Evolutionary conservation across 805 yeast species (phyloP), one percentile per base, ranked within the genome.

Genomic region (Myxozyma melibiosi): DNA sequence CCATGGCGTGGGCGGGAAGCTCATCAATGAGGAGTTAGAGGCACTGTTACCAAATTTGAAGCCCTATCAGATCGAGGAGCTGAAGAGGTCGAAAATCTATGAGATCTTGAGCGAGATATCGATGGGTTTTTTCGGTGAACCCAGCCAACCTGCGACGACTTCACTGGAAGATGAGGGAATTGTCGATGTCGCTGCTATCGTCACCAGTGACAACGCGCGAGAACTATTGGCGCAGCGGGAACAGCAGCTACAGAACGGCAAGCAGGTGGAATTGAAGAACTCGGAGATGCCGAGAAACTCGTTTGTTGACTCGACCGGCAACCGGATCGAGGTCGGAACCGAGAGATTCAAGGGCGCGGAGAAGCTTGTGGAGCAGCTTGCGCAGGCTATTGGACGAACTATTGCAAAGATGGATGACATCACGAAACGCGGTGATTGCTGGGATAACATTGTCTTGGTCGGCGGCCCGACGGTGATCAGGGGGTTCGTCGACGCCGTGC

Each of bases 171-270:
- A 83, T 37, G 92, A 86, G 30, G 95, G 90, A 51, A 82, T 84
- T 2, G 78, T 90, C 37, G 96, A 92, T 70, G 90, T 92, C 47
- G 96, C 97, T 1, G 89, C 90, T 39, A 83, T 91, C 64, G 94
- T 91, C 11, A 82, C 94, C 1, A 84, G 88, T 60, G 90, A 84
- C 13, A 81, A 85, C 61, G 82, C 90, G 1, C 77, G 87, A 50
- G 90, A 87, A 70, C 78, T 86, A 38, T 70, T 88, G 53, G 88
- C 82, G 63, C 62, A 69, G 56, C 65, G 70, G 58, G 73, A 69
- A 63, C 74, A 66, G 65, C 66, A 61, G 46, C 66, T 55, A 51
- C 65, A 62, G 40, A 71, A 68, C 16, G 73, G 71, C 34, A 73
- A 70, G 30, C 74, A 67, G 39, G 69, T 68, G 13, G 74, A 73